Conservation (phyloP, 306 rosid genomes). For the Cyamopsis tetragonoloba region DNA sequence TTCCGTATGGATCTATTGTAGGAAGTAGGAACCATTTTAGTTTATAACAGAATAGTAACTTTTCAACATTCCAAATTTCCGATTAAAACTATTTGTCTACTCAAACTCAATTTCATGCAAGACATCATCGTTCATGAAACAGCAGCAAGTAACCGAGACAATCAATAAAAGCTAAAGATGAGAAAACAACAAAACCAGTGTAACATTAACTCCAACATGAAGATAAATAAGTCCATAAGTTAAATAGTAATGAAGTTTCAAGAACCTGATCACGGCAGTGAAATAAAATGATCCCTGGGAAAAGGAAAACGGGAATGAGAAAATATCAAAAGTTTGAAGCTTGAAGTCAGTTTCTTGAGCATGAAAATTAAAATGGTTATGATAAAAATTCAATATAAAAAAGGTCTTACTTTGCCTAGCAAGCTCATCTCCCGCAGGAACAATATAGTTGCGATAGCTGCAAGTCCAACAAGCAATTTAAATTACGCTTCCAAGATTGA, state of each 20-base stretch:
- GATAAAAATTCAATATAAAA: constrained; percentile 4
- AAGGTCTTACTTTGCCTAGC: constrained; percentile 54
- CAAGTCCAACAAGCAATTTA: constrained; percentile 32
- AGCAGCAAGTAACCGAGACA: background rate
- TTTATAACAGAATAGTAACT: background rate
- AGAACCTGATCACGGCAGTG: constrained; percentile 76
- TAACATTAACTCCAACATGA: constrained; percentile 7
- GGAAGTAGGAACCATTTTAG: background rate
- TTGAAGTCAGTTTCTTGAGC: background rate
- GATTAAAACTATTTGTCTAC: background rate
- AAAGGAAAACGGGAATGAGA: constrained; percentile 28
- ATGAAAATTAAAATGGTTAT: background rate
- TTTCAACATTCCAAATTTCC: constrained; percentile 9
- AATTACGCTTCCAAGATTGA: background rate
- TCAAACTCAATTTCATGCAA: background rate
- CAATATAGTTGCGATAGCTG: constrained; percentile 71
- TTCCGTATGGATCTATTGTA: background rate
- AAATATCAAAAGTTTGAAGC: constrained; percentile 29
- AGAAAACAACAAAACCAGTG: background rate
- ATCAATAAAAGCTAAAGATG: background rate
- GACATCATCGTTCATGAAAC: background rate
- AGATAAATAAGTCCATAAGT: constrained; percentile 2
- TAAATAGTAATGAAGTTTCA: constrained; percentile 18
- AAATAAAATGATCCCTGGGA: constrained; percentile 58
- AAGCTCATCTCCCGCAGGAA: constrained; percentile 54